Percentiles rank a stretch among this genome's conserved stretches.
Conservation (phyloP, 176 grass and related monocot species). For the Aegilops sharonensis region DNA sequence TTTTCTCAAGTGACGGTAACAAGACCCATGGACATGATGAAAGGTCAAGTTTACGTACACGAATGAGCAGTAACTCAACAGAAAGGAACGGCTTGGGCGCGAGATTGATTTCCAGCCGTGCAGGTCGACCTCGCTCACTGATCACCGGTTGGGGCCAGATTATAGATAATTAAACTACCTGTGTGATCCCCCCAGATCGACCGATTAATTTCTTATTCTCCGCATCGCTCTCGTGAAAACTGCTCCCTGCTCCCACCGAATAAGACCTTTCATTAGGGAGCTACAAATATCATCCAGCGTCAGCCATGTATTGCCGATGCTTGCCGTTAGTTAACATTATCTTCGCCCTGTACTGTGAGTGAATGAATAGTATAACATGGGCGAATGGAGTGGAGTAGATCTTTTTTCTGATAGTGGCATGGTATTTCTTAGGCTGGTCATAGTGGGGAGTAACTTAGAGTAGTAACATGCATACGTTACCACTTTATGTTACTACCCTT, state of each 20-base stretch:
- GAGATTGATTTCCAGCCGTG: constrained; percentile 3
- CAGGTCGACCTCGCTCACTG: background rate
- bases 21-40: background rate
- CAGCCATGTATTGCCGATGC: background rate
- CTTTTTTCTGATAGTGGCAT: background rate
- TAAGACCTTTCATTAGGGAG: background rate
- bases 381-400: background rate
- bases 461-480: no score
- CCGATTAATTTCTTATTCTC: background rate
- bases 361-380: background rate
- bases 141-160: background rate
- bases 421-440: no score
- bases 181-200: background rate
- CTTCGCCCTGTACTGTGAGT: background rate
- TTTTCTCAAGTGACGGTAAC: background rate
- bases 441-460: no score
- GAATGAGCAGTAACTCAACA: background rate
- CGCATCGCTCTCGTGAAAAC: constrained; percentile 8
- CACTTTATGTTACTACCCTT: no score
- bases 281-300: background rate
- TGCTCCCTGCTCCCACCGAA: background rate
- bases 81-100: background rate
- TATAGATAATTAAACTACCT: no score
- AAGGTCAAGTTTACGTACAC: background rate
- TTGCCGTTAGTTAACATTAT: constrained; percentile 1